phyloP scores from a whole-genome alignment of 1,284 basidiomycete genomes.

The Fomitiporia mediterranea region DNA sequence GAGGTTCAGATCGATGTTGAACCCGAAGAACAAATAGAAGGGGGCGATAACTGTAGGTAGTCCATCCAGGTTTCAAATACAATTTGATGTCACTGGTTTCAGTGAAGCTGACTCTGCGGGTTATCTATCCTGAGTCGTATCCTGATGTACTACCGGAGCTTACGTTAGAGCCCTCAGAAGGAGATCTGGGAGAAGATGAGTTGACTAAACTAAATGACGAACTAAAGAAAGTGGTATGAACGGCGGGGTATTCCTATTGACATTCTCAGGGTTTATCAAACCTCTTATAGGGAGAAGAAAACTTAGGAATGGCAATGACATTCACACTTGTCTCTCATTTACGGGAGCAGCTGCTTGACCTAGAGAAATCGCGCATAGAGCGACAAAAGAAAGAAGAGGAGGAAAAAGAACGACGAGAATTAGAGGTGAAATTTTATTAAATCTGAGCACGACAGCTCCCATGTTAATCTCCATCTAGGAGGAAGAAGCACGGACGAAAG shows the following conservation, averaged over 20 bases:
- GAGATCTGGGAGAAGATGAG: conserved; percentile 62
- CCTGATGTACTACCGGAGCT: conserved; percentile 78
- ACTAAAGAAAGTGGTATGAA: conserved; percentile 60
- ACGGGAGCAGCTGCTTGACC: conserved; percentile 67
- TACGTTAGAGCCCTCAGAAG: conserved; percentile 61
- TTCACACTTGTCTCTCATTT: conserved; percentile 90
- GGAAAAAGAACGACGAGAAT: conserved; percentile 64
- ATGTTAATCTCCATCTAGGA: conserved; percentile 65
- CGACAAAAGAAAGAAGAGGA: conserved; percentile 57
- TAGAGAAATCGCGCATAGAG: conserved; percentile 60
- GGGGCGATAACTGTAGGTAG: conserved; percentile 52
- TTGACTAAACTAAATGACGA: conserved; percentile 52
- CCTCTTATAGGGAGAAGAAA: conserved; percentile 73
- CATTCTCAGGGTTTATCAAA: conserved; percentile 10
- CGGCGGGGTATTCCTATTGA: not conserved
- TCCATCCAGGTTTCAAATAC: conserved; percentile 10
- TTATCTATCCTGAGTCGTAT: conserved; percentile 67
- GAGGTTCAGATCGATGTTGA: conserved; percentile 84
- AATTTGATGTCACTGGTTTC: conserved; percentile 20
- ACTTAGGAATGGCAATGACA: conserved; percentile 96
- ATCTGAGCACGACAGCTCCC: not conserved
- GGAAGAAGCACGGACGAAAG: conserved; percentile 83
- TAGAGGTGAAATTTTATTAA: conserved; percentile 57
- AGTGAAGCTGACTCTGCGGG: conserved; percentile 76
- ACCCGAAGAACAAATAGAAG: conserved; percentile 73